A percentile compares a stretch with the other conserved stretches of the same genome.
Conservation (phyloP, 805 yeast species). For the Spathaspora hagerdaliae region DNA sequence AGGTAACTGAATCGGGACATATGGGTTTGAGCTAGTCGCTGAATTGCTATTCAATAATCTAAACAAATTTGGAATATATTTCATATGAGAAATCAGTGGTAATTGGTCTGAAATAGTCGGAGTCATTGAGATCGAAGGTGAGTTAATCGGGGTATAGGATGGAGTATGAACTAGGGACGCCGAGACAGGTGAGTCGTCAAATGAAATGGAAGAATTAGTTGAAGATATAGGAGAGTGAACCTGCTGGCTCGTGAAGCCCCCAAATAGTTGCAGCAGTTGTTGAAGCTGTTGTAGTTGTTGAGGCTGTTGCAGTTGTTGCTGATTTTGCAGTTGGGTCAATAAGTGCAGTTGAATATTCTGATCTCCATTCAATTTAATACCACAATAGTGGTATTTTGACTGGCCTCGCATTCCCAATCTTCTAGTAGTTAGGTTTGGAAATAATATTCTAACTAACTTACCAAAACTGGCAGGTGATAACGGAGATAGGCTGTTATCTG, state of each 20-base stretch:
- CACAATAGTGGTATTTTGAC: slow-evolving; percentile 83
- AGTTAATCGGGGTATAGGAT: slow-evolving; percentile 10
- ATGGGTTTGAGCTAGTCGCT: slow-evolving; percentile 6
- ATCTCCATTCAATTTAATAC: slow-evolving; percentile 48
- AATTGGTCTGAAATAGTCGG: slow-evolving; percentile 7
- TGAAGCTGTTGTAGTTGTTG: slow-evolving; percentile 4
- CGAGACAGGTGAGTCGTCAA: slow-evolving; percentile 9
- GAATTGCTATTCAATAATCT: slow-evolving; percentile 11
- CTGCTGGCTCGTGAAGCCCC: slow-evolving; percentile 3
- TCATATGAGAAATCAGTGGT: slow-evolving; percentile 16
- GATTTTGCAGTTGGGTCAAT: slow-evolving; percentile 1
- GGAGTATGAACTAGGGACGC: slow-evolving; percentile 9
- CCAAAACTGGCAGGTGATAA: slow-evolving; percentile 78
- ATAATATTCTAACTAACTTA: slow-evolving; percentile 59
- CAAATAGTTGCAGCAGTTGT: slow-evolving; percentile 4
- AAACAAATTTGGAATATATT: slow-evolving; percentile 29
- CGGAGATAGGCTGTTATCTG: slow-evolving; percentile 46
- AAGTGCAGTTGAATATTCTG: slow-evolving; percentile 15
- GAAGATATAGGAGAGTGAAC: slow-evolving; percentile 10
- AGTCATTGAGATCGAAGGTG: slow-evolving; percentile 7
- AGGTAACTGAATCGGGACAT: slow-evolving; percentile 25
- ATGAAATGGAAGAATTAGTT: slow-evolving; percentile 10
- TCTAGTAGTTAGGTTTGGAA: slow-evolving; percentile 67
- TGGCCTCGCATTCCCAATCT: slow-evolving; percentile 80
- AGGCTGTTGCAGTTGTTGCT: slow-evolving; percentile 3